Base-by-base conservation (phyloP, 2,329 filamentous ascomycete genomes). In the Penicillium thymicola region DNA sequence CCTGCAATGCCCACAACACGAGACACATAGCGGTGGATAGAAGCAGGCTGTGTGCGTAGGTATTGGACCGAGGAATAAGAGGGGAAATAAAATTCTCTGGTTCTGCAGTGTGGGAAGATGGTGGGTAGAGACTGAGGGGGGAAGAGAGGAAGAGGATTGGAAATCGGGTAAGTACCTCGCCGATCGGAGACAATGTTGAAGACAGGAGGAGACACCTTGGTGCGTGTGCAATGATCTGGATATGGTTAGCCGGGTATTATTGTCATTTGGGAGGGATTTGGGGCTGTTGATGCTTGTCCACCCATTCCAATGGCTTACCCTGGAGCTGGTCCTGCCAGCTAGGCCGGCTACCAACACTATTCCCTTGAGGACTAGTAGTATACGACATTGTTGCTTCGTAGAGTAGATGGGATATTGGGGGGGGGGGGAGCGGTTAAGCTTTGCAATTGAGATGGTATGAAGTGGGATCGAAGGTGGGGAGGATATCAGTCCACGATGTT, bases 161-260 rank as follows among this genome's bases (percentile, higher is more conserved):
- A 57, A 57, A 59, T 58, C 37, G 49, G 54, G 56, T 43, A 63
- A 55, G 57, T 80, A 89, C 88, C 88, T 82, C 88, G 82, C 70
- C 87, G 84, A 73, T 91, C 89, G 66, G 89, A 91, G 50, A 89
- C 82, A 65, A 89, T 85, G 69, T 87, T 85, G 71, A 87, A 92
- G 51, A 83, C 75, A 8, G 87, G 87, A 47, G 78, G 72, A 42
- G 76, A 72, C 40, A 84, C 69, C 59, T 84, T 80, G 53, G 77
- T 77, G 58, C 78, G 77, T 55, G 78, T 80, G 71, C 86, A 89
- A 61, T 82, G 78, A 55, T 82, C 86, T 89, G 64, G 42, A 44
- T 52, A n/a, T 47, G 23, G 23, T 63, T 45, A 61, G 52, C 60
- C 50, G 58, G 45, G 8, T 49, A 14, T 46, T 55, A 58, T 21